Base-by-base conservation (phyloP, 2,329 filamentous ascomycete genomes). In the Monosporascus sp. region DNA sequence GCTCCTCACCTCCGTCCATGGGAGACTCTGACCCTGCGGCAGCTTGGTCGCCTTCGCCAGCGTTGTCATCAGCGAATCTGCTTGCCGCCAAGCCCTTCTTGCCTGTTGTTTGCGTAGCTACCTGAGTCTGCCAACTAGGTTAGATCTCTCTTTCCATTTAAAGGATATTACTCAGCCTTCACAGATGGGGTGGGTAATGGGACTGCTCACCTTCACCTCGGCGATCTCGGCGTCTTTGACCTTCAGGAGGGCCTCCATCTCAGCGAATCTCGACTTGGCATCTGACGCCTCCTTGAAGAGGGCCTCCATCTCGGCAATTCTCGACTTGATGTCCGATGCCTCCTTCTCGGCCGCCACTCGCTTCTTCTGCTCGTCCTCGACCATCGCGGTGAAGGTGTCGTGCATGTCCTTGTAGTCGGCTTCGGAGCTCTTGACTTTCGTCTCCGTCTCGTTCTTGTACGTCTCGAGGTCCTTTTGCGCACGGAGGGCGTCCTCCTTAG, bases 321-420 rank as follows among this genome's bases (percentile, higher is more conserved):
- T 60, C 15, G 65, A 62, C 59, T 65, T 65, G 47, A 65, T 60
- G 44, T 65, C 63, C 22, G 57, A 57, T 25, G 65, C 62, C 53
- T 67, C 64, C 55, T 68, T 68, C 53, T 68, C 65, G 18, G 53
- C 54, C 6, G 55, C 58, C n/a, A 56, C 60, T 31, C 63, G 55
- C 61, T 68, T 69, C 61, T 66, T 74, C 60, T 79, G 75, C 49
- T 79, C 78, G 61, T 85, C 82, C 64, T 85, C 82, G 2, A 84
- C 74, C 50, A 85, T 70, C 59, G 79, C 69, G 5, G 79, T 83
- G 72, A 86, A 75, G 55, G 78, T 82, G 49, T 86, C 81, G 63
- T 82, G 80, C 71, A 86, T 79, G 57, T 84, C 81, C 63, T 80
- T 76, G 67, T 83, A 84, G 65, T 84, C 81, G n/a, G 76, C 73